Evolutionary conservation across 2,329 filamentous ascomycete genomes (phyloP), one percentile per base, ranked within the genome.

Genomic region (Venturia carpophila): DNA sequence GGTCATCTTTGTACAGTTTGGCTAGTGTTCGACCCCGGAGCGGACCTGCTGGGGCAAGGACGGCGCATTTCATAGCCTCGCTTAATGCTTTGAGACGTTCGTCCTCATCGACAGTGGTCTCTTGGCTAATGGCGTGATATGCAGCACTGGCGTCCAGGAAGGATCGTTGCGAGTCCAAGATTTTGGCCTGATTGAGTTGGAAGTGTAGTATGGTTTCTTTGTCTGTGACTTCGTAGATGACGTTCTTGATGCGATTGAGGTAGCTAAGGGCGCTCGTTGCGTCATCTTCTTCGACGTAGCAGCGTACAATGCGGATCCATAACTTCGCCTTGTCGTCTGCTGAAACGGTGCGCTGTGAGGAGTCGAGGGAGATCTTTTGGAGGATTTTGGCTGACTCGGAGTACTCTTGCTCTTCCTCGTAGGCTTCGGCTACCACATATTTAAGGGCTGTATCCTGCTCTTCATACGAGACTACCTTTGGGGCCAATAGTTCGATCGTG

Each of bases 211-310:
- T 86, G 60, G 93, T 82, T 67, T 89, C 84, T 47, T 87, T 84
- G 74, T 96, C 87, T 39, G 83, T 78, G 41, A 96, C 86, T 68
- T 84, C 87, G 79, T 90, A 86, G 74, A 96, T 91, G 69, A 97
- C 83, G 73, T 94, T 93, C 79, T 97, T 97, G 76, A 96, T 89
- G 76, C 93, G 92, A 82, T 97, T 97, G 71, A 99, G 83, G 74
- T 92, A 96, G 49, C 84, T 85, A 74, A 95, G 91, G 52, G 94
- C 94, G 43, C 84, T 83, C 1, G 88, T 91, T 10, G 91, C 89
- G 77, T 97, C 92, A 74, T 96, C 93, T 60, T 92, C 91, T 79
- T 99, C 93, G 68, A 99, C 84, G 74, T 94, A 95, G 79, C 95
- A 89, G 68, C 94, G 86, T 73, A 95, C 92, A 73, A 99, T 96